A percentile compares a stretch with the other conserved stretches of the same genome.
phyloP scores from a whole-genome alignment of 2,329 filamentous ascomycete genomes.

The Aureobasidium sp. region DNA sequence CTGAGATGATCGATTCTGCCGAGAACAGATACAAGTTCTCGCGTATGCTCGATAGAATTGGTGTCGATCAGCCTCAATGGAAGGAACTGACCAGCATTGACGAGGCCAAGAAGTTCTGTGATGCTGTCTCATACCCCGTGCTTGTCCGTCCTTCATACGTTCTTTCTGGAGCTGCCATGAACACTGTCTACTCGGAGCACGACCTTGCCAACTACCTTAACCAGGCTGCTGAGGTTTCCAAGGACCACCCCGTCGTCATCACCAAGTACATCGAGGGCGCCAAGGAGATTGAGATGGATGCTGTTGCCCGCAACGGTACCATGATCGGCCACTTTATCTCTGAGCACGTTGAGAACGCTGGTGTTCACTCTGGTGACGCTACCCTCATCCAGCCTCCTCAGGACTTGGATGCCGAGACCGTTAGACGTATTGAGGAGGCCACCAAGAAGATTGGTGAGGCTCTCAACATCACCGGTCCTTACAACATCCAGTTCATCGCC shows the following conservation, averaged over 20 bases:
- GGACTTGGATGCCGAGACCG: conserved; percentile 82
- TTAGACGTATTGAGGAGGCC: conserved; percentile 84
- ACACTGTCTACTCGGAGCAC: conserved; percentile 94
- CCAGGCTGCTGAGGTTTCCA: conserved; percentile 87
- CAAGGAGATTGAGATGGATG: conserved; percentile 99
- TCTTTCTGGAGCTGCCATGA: conserved; percentile 95
- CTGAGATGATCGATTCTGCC: conserved; percentile 96
- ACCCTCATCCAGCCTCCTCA: conserved; percentile 92
- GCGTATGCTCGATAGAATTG: conserved; percentile 90
- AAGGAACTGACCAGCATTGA: conserved; percentile 94
- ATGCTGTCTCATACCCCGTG: conserved; percentile 84
- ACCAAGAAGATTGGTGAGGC: conserved; percentile 92
- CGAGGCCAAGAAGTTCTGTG: conserved; percentile 80
- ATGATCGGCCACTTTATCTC: conserved; percentile 96
- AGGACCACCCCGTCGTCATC: conserved; percentile 94
- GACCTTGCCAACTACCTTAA: conserved; percentile 82
- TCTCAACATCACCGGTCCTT: conserved; percentile 91
- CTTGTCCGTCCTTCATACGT: conserved; percentile 95
- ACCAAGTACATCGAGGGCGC: conserved; percentile 99
- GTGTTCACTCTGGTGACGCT: conserved; percentile 96
- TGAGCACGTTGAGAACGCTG: conserved; percentile 97
- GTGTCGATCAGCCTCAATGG: conserved; percentile 94
- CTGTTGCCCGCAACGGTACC: conserved; percentile 80
- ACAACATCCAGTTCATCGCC: conserved; percentile 99
- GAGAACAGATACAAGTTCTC: conserved; percentile 99